Base-by-base conservation (phyloP, 805 yeast genomes). In the Monosporozyma aquatica region DNA sequence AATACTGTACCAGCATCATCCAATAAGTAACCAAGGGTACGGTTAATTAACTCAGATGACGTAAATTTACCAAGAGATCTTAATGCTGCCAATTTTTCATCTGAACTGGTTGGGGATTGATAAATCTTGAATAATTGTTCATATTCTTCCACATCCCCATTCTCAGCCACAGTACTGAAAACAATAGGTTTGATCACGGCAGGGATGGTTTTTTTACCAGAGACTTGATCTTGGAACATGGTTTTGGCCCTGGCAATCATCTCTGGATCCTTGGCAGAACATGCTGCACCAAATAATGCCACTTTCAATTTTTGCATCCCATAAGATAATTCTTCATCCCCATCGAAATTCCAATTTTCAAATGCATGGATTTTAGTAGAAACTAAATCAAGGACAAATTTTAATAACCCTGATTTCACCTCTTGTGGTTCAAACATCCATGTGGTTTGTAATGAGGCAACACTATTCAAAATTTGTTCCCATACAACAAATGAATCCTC, bases 111-210 rank as follows among this genome's bases (percentile, higher is more conserved):
- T 22, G 90, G 80, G 47, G 72, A 72, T 48, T 68, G 64, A 69
- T 81, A 82, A 49, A 82, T 74, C 30, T 70, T 57, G 50, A 71
- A 69, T 41, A 86, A 62, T 50, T 74, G 71, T 42, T 83, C 81
- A 66, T 77, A 85, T 45, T 76, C 76, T 40, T 70, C 66, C 28
- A 57, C 68, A 44, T 75, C 76, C 52, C 94, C 94, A 41, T 61
- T 58, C 57, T 71, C 71, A 34, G 87, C 85, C 47, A 74, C 85
- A 15, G 77, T 66, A 38, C 61, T 64, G 65, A 82, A 86, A 24
- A 86, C 76, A 14, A 80, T 54, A 3, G 71, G 71, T 62, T 83
- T 75, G 54, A 86, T 64, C 65, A 83, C 79, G 44, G 94, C 85
- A 61, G 84, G 77, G 49, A 86, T 70, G 25, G 84, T 83, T 30